phyloP scores from a whole-genome alignment of 2,329 filamentous ascomycete species.

The Emergomyces orientalis region DNA sequence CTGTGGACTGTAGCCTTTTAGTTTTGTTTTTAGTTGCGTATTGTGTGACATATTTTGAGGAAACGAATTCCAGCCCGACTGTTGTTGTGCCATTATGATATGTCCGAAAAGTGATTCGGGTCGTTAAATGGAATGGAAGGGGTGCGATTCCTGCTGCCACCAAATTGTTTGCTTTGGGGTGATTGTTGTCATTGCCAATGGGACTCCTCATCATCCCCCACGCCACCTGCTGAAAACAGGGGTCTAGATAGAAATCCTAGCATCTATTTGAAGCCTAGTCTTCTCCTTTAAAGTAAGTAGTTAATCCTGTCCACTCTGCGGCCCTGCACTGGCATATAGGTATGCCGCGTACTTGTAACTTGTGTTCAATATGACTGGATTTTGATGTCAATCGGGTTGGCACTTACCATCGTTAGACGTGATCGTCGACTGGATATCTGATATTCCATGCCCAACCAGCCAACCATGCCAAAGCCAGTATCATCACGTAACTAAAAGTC shows the following conservation, averaged over 20 bases:
- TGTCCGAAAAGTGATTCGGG: background rate
- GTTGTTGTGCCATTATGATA: background rate
- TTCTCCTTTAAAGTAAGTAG: background rate
- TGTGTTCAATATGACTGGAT: background rate
- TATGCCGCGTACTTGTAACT: too few relatives aligned
- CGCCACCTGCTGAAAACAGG: background rate
- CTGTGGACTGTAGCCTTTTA: slow-evolving; percentile 12
- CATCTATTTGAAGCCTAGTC: background rate
- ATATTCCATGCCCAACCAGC: background rate
- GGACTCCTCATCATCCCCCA: too few relatives aligned
- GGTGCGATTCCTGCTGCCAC: too few relatives aligned
- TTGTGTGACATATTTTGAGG: background rate
- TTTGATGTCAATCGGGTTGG: background rate
- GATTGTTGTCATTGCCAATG: too few relatives aligned
- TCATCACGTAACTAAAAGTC: too few relatives aligned
- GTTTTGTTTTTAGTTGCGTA: background rate
- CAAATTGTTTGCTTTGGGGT: too few relatives aligned
- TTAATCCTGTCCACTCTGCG: background rate
- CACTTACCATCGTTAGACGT: too few relatives aligned
- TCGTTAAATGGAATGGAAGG: too few relatives aligned
- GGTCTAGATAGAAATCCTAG: background rate
- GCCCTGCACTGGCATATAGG: too few relatives aligned
- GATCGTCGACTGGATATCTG: background rate
- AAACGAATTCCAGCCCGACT: background rate
- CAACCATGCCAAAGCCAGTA: background rate